Evolutionary conservation across 1,284 basidiomycete species (phyloP).

Genomic region (Gomphus bonarii): DNA sequence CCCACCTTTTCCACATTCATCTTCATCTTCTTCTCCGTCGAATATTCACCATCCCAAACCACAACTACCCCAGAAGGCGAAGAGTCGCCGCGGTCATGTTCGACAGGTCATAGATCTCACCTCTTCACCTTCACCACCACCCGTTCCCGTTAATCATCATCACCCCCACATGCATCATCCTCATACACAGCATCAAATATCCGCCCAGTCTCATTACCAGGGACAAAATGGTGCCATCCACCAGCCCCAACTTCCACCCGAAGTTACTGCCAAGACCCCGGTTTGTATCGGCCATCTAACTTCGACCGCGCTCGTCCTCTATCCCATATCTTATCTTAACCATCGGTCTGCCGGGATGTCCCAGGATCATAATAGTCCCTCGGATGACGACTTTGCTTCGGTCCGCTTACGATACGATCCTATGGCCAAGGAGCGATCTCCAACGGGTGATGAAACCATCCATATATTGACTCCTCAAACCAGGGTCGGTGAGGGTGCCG

Average conservation of each 20-base stretch:
- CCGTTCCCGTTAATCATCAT: conserved; percentile 23
- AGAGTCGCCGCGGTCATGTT: conserved; percentile 9
- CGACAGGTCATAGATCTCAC: conserved; percentile 60
- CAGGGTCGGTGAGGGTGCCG: conserved; percentile 31
- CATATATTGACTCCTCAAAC: conserved; percentile 64
- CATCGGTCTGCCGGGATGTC: conserved; percentile 25
- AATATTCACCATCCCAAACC: conserved; percentile 8
- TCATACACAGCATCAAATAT: conserved; percentile 13
- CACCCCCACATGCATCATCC: conserved; percentile 9
- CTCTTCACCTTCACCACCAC: conserved; percentile 60
- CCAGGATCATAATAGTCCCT: conserved; percentile 6
- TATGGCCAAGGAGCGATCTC: conserved; percentile 33
- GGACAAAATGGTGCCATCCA: conserved; percentile 11
- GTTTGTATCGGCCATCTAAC: conserved; percentile 84
- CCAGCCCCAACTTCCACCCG: conserved; percentile 28
- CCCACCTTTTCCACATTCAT: conserved; percentile 15
- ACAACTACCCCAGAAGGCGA: conserved; percentile 9
- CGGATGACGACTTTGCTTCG: conserved; percentile 55
- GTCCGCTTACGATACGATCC: conserved; percentile 66
- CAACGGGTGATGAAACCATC: conserved; percentile 61
- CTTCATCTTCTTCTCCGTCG: conserved; percentile 15
- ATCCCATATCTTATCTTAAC: conserved; percentile 68
- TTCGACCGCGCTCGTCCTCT: conserved; percentile 76
- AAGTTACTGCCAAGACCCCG: conserved; percentile 63
- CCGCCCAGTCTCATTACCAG: conserved; percentile 17